Base-by-base conservation (phyloP, 2,329 filamentous ascomycete genomes). In the Geosmithia flava region DNA sequence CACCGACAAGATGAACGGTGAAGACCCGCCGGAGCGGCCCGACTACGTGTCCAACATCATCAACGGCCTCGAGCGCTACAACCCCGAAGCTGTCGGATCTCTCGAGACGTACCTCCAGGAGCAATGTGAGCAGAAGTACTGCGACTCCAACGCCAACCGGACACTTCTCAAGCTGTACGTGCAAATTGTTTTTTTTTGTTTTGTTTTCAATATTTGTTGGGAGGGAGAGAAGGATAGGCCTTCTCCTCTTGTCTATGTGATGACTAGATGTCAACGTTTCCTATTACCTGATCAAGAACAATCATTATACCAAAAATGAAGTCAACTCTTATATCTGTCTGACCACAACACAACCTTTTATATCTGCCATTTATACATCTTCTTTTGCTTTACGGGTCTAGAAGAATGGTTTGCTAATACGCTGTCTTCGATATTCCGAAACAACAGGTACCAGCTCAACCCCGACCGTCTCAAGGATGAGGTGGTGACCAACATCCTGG, bases 401-500 rank as follows among this genome's bases (percentile, higher is more conserved):
- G 20, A 17, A 6, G n/a, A n/a, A n/a, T n/a, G n/a, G n/a, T 73
- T 82, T 80, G 83, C 84, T 89, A 84, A 90, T 51, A 62, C 23
- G 54, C 56, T 53, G 20, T n/a, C 47, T 45, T 19, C 40, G n/a
- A 23, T 37, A 13, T 37, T 11, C 39, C 41, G 37, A 27, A n/a
- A 17, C 7, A 15, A 23, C 59, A 98, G 93, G 55, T 98, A 98
- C 78, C 94, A 98, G 74, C 95, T 98, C 74, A 98, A 98, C 80
- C 93, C 93, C 47, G 90, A 97, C 75, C 87, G 95, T 59, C 83
- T 90, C 64, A 91, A 93, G 74, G 87, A 95, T 63, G 93, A 98
- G 70, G 88, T 91, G 62, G 89, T 93, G 68, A 97, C 93, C 76
- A 97, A 97, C 78, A 86, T 97, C 72, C 88, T 98, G 66, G 90